These are phyloP conservation scores for Blastocystis sp. DNA, from an alignment of 352 stramenopile genomes.

Conservation along the genomic window DNA sequence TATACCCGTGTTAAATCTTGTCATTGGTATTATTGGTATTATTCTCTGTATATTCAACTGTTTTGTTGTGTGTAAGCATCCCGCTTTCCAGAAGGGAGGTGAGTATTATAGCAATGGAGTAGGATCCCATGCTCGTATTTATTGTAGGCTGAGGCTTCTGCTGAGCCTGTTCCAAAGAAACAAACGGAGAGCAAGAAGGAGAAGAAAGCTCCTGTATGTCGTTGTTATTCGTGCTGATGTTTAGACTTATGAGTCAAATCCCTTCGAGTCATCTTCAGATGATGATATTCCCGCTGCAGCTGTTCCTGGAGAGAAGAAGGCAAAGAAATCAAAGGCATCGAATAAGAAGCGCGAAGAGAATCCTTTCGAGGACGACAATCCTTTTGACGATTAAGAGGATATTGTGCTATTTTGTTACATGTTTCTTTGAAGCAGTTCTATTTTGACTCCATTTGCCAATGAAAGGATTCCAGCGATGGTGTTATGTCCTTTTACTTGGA, in stretches of 20 bases:
- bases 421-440: background rate
- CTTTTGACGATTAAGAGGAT: conserved; percentile 57
- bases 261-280: conserved; percentile 38
- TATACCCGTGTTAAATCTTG: background rate
- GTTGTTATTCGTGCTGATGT: background rate
- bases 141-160: background rate
- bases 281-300: conserved; percentile 51
- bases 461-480: background rate
- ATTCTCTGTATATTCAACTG: conserved; percentile 52
- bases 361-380: conserved; percentile 62
- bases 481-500: background rate
- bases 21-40: conserved; percentile 59
- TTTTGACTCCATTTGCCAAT: background rate
- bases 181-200: background rate
- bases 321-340: background rate
- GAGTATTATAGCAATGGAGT: conserved; percentile 49
- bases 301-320: conserved; percentile 48
- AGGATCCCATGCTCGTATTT: background rate
- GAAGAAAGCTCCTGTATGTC: conserved; percentile 5
- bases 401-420: background rate
- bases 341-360: conserved; percentile 1
- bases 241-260: conserved; percentile 39
- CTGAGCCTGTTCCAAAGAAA: conserved; percentile 39
- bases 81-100: conserved; percentile 67
- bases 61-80: conserved; percentile 66